Percentiles rank a stretch among this genome's conserved stretches.
Conservation (phyloP, 305 asterid genomes). For the Ajuga reptans region DNA sequence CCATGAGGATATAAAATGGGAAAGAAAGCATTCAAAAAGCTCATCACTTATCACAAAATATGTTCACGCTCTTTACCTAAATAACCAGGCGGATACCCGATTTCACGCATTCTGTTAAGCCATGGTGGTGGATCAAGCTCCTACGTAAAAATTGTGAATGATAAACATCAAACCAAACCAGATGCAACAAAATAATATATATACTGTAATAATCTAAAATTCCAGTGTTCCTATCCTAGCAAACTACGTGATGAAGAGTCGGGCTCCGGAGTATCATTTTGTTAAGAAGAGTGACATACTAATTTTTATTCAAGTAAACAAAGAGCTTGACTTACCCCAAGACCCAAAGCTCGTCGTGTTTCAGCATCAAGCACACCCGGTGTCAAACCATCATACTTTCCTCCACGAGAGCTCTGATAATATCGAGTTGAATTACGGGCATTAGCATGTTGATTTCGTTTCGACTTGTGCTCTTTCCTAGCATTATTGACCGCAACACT, state of each 20-base stretch:
- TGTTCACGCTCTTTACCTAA: slow-evolving; percentile 43
- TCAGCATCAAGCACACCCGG: slow-evolving; percentile 84
- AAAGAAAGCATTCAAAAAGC: not conserved
- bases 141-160: slow-evolving; percentile 34
- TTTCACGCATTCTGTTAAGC: slow-evolving; percentile 92
- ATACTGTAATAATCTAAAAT: not conserved
- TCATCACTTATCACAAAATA: not conserved
- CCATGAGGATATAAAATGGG: not conserved
- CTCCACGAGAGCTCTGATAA: slow-evolving; percentile 73
- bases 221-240: not conserved
- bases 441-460: slow-evolving; percentile 50
- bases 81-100: slow-evolving; percentile 98
- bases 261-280: not conserved
- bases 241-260: not conserved
- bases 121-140: slow-evolving; percentile 98
- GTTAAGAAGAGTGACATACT: not conserved
- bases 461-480: slow-evolving; percentile 63
- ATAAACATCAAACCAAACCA: slow-evolving; percentile 1
- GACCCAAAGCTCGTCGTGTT: slow-evolving; percentile 69
- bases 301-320: not conserved
- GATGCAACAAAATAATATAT: not conserved
- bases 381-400: slow-evolving; percentile 76
- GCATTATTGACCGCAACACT: slow-evolving; percentile 74
- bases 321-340: slow-evolving; percentile 52
- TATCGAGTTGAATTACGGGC: slow-evolving; percentile 78